These are phyloP conservation scores for Brachypodium distachyon DNA, from an alignment of 202 grass and related monocot genomes.

Conservation along the genomic window DNA sequence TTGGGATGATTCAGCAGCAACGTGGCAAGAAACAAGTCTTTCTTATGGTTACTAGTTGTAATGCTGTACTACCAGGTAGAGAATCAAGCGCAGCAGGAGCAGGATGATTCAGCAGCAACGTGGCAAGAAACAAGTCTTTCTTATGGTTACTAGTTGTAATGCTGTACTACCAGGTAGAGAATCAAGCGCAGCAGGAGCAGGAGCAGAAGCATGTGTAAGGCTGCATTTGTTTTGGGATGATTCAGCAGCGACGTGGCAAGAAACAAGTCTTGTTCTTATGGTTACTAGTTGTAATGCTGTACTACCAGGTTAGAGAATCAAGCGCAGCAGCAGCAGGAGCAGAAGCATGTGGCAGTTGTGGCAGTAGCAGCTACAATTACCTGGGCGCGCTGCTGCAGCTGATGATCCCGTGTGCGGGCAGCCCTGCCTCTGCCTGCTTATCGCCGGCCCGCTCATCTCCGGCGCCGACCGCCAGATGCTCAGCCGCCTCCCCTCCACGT, in stretches of 20 bases:
- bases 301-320: background rate
- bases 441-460: conserved; percentile 32
- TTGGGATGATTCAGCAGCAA: background rate
- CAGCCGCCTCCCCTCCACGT: conserved; percentile 27
- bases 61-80: background rate
- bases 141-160: background rate
- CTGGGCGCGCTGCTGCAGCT: conserved; percentile 26
- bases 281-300: background rate
- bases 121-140: background rate
- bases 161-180: background rate
- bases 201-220: too few species aligned
- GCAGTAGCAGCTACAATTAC: conserved; percentile 11
- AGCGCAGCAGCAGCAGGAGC: background rate
- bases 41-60: background rate
- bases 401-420: conserved; percentile 49
- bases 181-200: background rate
- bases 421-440: conserved; percentile 44
- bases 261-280: background rate
- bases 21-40: background rate
- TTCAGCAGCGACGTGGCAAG: background rate
- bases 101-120: background rate
- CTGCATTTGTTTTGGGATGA: background rate
- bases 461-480: conserved; percentile 31
- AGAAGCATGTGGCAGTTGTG: background rate
- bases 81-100: background rate